Conservation (phyloP, 768 basidiomycete species). For the Xerocomellus intermedius region DNA sequence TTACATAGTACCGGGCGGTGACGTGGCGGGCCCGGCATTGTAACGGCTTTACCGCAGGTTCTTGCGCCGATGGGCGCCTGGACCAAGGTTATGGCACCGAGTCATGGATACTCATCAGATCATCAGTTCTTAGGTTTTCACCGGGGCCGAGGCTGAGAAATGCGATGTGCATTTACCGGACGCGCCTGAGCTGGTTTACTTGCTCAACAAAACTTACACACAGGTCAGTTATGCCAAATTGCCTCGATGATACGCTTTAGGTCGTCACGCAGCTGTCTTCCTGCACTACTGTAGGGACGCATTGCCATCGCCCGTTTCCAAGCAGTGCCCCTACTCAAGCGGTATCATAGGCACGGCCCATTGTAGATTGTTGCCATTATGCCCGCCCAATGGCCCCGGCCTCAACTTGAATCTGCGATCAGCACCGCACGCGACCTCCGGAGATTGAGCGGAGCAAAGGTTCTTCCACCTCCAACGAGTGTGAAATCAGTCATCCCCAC, state of each 20-base stretch:
- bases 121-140: too few species aligned
- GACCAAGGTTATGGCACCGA: too few species aligned
- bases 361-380: too few species aligned
- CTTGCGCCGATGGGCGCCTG: too few species aligned
- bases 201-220: background rate
- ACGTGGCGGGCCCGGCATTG: background rate
- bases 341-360: background rate
- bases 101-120: too few species aligned
- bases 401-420: too few species aligned
- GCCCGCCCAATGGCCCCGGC: too few species aligned
- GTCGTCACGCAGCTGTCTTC: background rate
- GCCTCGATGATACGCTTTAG: background rate
- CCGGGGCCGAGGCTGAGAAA: background rate
- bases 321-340: background rate
- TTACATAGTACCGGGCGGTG: background rate
- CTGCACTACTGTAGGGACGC: background rate
- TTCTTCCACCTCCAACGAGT: too few species aligned
- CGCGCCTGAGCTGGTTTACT: background rate
- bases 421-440: too few species aligned
- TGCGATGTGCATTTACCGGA: background rate
- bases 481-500: too few species aligned
- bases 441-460: too few species aligned
- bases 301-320: background rate
- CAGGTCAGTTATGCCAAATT: background rate
- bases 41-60: background rate